phyloP scores from a whole-genome alignment of 768 basidiomycete genomes.

The Macrocybe gigantea region DNA sequence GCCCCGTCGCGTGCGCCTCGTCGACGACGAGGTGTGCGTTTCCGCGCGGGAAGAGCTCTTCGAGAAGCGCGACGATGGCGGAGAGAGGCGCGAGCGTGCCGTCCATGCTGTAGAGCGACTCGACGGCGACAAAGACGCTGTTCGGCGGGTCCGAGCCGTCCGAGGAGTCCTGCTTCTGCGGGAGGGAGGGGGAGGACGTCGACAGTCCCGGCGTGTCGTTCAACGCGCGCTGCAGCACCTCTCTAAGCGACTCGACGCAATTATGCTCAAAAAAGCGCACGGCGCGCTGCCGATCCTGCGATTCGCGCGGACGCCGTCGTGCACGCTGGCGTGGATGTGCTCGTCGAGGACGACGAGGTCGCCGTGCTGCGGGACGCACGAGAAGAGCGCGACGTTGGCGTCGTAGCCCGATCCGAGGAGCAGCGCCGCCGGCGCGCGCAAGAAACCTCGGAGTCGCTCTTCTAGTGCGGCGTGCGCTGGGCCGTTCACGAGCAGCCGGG shows the following conservation, averaged over 20 bases:
- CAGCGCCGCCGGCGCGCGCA: constrained; percentile 56
- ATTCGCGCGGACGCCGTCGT: constrained; percentile 80
- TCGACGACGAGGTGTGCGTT: constrained; percentile 81
- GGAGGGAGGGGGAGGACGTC: neutral
- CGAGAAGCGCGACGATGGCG: constrained; percentile 58
- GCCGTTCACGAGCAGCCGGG: constrained; percentile 77
- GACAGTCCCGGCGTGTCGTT: constrained; percentile 27
- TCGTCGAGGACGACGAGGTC: constrained; percentile 83
- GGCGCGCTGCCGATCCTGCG: constrained; percentile 32
- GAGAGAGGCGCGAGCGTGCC: constrained; percentile 79
- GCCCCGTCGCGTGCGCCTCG: constrained; percentile 90
- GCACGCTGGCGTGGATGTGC: constrained; percentile 85
- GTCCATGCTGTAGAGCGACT: constrained; percentile 94
- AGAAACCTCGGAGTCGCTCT: constrained; percentile 56
- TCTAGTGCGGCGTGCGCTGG: constrained; percentile 70
- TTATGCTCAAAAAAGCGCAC: constrained; percentile 66
- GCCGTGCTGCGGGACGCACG: constrained; percentile 67
- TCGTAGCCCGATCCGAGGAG: constrained; percentile 94
- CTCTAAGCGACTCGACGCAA: constrained; percentile 43
- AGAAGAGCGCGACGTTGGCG: constrained; percentile 86
- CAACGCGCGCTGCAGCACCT: constrained; percentile 35
- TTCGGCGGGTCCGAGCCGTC: constrained; percentile 20
- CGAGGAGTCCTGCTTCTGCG: too few species aligned
- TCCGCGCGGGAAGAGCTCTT: constrained; percentile 51
- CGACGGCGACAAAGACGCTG: constrained; percentile 77